phyloP scores from a whole-genome alignment of 345 rosid genomes.

The Carallia brachiata region DNA sequence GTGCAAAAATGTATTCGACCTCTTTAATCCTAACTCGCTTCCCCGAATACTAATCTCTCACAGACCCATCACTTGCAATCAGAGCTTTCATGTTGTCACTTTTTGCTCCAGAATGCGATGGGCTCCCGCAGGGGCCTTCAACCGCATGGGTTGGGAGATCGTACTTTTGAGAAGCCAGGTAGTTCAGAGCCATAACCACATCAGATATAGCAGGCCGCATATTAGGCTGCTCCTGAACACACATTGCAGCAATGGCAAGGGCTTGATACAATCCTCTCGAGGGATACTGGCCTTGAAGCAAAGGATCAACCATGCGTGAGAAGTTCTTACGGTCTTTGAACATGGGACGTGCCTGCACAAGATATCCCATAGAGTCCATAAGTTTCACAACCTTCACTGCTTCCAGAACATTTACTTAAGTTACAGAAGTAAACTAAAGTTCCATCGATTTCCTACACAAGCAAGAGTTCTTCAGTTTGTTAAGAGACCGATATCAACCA shows the following conservation, averaged over 20 bases:
- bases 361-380: background rate
- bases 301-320: slow-evolving; percentile 38
- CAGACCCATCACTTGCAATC: background rate
- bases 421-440: too few relatives aligned
- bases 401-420: too few relatives aligned
- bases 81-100: slow-evolving; percentile 20
- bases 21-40: background rate
- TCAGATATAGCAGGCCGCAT: slow-evolving; percentile 39
- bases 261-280: slow-evolving; percentile 45
- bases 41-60: background rate
- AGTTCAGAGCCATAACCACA: slow-evolving; percentile 44
- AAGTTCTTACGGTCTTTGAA: slow-evolving; percentile 44
- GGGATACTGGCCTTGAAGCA: slow-evolving; percentile 37
- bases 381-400: background rate
- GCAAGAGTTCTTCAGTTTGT: background rate
- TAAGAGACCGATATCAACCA: background rate
- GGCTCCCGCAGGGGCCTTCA: background rate
- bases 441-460: background rate
- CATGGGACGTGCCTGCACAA: slow-evolving; percentile 43
- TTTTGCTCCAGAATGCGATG: slow-evolving; percentile 3
- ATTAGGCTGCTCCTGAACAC: slow-evolving; percentile 48
- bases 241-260: slow-evolving; percentile 47
- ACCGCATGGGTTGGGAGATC: slow-evolving; percentile 6
- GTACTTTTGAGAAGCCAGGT: slow-evolving; percentile 34
- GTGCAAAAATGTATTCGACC: slow-evolving; percentile 4